Base-by-base conservation (phyloP, 805 yeast species). In the Saturnispora hagleri region DNA sequence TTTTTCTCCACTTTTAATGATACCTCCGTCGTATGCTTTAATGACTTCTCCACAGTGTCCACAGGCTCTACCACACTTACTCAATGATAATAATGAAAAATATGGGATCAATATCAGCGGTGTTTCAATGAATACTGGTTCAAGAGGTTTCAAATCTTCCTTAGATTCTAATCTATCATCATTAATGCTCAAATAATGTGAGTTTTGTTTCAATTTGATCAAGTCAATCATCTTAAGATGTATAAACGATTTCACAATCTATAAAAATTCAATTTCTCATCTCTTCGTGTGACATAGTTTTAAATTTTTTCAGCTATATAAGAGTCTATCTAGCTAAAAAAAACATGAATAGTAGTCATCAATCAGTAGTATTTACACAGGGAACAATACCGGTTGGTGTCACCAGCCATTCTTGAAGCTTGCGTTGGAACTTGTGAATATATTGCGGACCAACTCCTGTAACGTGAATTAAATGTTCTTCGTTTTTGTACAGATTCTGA, bases 361-460 rank as follows among this genome's bases (percentile, higher is more conserved):
- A 34, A 9, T 41, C 8, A 8, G 18, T 46, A 15, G 26, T 15
- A 47, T 65, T 66, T 4, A 63, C 43, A 20, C 58, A 57, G 0
- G 69, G 63, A 9, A 67, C 52, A 45, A 67, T 53, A 0, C 70
- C 71, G 47, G 58, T 57, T 0, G 69, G 67, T 46, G 65, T 63
- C 15, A 67, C 70, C 10, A 67, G 55, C 58, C 65, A 67, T 53
- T 67, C 71, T 45, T 65, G 69, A 35, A 67, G 48, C 26, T 57
- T 57, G 20, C 70, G 53, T 22, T 48, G 51, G 6, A 51, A 54
- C 10, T 46, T 45, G 26, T 58, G 58, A 3, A 34, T 33, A 45
- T 56, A 56, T 9, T 38, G 41, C 2, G 43, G 41, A 6, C 56
- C 60, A 24, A 41, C 54, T 6, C 33, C 48, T 3, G 41, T 27